phyloP scores from a whole-genome alignment of 768 basidiomycete species.

The Piloderma croceum region DNA sequence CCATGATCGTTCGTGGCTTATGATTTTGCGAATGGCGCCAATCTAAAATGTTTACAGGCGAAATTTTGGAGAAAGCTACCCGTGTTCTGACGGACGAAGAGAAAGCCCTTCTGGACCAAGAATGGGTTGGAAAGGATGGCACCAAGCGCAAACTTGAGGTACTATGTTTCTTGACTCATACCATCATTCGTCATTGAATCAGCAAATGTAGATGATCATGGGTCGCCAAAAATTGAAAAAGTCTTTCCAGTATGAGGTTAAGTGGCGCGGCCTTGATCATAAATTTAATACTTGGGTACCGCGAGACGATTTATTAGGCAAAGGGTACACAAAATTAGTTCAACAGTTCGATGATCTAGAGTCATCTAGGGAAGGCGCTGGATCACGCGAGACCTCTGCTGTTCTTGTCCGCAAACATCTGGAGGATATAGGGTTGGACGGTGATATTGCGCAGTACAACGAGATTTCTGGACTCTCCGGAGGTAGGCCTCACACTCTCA shows the following conservation, averaged over 20 bases:
- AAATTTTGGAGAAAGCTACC: constrained; percentile 86
- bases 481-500: constrained; percentile 42
- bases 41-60: constrained; percentile 42
- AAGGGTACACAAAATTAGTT: constrained; percentile 85
- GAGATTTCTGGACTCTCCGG: constrained; percentile 93
- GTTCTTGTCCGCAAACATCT: constrained; percentile 84
- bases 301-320: constrained; percentile 77
- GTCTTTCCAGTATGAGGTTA: constrained; percentile 88
- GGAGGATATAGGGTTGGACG: constrained; percentile 93
- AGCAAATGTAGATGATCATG: constrained; percentile 60
- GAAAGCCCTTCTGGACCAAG: constrained; percentile 66
- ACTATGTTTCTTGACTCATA: constrained; percentile 13
- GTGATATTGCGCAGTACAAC: constrained; percentile 97
- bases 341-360: constrained; percentile 97
- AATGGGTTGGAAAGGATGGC: constrained; percentile 90
- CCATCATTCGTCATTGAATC: constrained; percentile 7
- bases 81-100: constrained; percentile 90
- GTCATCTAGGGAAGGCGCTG: constrained; percentile 92
- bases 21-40: constrained; percentile 7
- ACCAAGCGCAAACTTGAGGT: constrained; percentile 89
- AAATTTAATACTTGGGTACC: constrained; percentile 89
- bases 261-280: constrained; percentile 80
- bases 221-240: constrained; percentile 98
- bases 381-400: constrained; percentile 77
- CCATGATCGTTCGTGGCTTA: constrained; percentile 70